phyloP scores from a whole-genome alignment of 164 flowering plant species.

The Magnolia officinalis region DNA sequence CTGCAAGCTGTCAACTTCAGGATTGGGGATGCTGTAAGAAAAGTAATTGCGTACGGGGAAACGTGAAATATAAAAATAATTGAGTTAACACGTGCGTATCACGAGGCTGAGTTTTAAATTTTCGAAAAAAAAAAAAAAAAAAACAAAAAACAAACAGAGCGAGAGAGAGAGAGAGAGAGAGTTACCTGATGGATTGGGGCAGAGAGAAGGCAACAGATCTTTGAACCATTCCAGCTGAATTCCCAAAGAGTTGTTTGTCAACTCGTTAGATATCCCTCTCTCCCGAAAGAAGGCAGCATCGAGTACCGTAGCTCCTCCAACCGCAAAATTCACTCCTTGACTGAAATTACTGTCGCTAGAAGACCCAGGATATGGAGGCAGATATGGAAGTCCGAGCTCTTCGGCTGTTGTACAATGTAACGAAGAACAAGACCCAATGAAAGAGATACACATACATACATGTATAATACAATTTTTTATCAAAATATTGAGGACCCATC shows the following conservation, averaged over 20 bases:
- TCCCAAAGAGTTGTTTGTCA: conserved; percentile 19
- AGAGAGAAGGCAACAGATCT: conserved; percentile 1
- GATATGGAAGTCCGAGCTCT: conserved; percentile 27
- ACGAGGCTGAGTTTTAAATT: not conserved
- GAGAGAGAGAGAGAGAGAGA: not conserved
- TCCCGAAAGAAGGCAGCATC: conserved; percentile 22
- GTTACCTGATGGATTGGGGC: not conserved
- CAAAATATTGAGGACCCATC: too few relatives aligned
- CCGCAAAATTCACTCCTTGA: conserved; percentile 52
- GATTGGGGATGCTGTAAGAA: too few relatives aligned
- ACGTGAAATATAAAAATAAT: too few relatives aligned
- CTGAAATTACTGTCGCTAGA: not conserved
- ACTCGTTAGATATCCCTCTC: conserved; percentile 5
- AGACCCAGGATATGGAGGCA: conserved; percentile 34
- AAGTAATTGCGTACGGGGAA: too few relatives aligned
- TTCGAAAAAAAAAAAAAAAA: not conserved
- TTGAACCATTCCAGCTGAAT: conserved; percentile 34
- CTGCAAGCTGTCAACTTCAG: too few relatives aligned
- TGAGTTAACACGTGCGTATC: not conserved
- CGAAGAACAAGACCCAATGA: not conserved
- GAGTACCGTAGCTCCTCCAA: conserved; percentile 49
- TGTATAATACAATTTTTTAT: too few relatives aligned
- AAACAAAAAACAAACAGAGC: too few relatives aligned
- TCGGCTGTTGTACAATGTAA: not conserved
- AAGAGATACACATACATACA: too few relatives aligned